Base-by-base conservation (phyloP, 2,329 filamentous ascomycete species). In the Diaporthe sp. region DNA sequence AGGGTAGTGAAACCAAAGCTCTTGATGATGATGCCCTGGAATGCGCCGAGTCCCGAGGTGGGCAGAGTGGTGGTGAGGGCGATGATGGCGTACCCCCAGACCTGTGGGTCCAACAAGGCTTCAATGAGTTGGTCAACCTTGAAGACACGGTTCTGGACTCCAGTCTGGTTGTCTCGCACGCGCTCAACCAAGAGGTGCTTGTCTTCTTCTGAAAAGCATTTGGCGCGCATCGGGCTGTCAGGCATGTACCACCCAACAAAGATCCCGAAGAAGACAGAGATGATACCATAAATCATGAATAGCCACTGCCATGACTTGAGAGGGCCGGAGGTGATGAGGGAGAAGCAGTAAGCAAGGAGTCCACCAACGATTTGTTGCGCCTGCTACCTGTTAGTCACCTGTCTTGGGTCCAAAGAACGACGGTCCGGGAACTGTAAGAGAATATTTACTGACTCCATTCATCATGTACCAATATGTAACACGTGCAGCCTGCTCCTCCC, bases 391-490 rank as follows among this genome's bases (percentile, higher is more conserved):
- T n/a, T n/a, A n/a, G n/a, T n/a, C n/a, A n/a, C n/a, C n/a, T n/a
- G n/a, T n/a, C n/a, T n/a, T n/a, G n/a, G n/a, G n/a, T n/a, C n/a
- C n/a, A n/a, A n/a, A n/a, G n/a, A n/a, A n/a, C n/a, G n/a, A n/a
- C n/a, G n/a, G n/a, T n/a, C n/a, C n/a, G n/a, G n/a, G n/a, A n/a
- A n/a, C n/a, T n/a, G n/a, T n/a, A n/a, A n/a, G n/a, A n/a, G n/a
- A n/a, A n/a, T n/a, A n/a, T n/a, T n/a, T n/a, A n/a, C n/a, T n/a
- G n/a, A n/a, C n/a, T n/a, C 93, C 92, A 80, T 94, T 95, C 92
- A 94, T 94, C 90, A 93, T 93, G 81, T 93, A 92, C 92, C 92
- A 94, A 81, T 91, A 93, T 0, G 91, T 92, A 4, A 94, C 91
- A 7, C 90, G 89, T 0, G 88, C 82, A 0, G 92, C 89, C 79